phyloP scores from a whole-genome alignment of 257 asterid genomes.

The Handroanthus guayacan region DNA sequence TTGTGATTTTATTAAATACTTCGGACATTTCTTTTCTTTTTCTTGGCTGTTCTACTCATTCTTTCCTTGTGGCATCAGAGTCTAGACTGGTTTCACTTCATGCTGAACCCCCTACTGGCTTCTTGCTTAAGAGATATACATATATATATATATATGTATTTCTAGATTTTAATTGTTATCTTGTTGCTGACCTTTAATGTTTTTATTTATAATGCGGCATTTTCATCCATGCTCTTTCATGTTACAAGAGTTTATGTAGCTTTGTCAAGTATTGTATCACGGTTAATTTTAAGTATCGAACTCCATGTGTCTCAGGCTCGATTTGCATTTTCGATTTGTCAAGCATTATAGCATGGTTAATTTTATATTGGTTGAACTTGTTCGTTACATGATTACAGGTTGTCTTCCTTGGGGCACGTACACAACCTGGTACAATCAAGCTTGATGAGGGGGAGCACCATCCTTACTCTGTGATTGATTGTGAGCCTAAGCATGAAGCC shows the following conservation, averaged over 20 bases:
- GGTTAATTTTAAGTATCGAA: background rate
- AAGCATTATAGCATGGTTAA: no score
- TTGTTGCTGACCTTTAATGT: background rate
- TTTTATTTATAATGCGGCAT: background rate
- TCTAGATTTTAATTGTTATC: background rate
- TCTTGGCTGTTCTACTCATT: background rate
- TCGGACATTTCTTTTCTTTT: background rate
- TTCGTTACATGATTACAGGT: slow-evolving; percentile 60
- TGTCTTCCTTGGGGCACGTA: slow-evolving; percentile 91
- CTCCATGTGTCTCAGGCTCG: background rate
- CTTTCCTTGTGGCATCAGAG: background rate
- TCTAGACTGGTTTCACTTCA: background rate
- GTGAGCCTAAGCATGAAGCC: slow-evolving; percentile 82
- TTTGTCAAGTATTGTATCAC: background rate
- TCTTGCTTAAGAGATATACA: background rate
- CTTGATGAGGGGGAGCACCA: slow-evolving; percentile 98
- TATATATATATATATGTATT: no score
- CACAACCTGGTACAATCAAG: slow-evolving; percentile 98
- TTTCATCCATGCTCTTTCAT: background rate
- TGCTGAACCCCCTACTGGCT: background rate
- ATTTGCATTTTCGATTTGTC: background rate
- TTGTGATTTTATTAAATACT: background rate
- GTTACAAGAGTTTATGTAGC: background rate
- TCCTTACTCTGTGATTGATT: slow-evolving; percentile 86
- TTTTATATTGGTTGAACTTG: background rate